Percentiles rank a stretch among this genome's conserved stretches.
phyloP scores from a whole-genome alignment of 2,329 filamentous ascomycete genomes.

The Magnaporthiopsis rhizophila region DNA sequence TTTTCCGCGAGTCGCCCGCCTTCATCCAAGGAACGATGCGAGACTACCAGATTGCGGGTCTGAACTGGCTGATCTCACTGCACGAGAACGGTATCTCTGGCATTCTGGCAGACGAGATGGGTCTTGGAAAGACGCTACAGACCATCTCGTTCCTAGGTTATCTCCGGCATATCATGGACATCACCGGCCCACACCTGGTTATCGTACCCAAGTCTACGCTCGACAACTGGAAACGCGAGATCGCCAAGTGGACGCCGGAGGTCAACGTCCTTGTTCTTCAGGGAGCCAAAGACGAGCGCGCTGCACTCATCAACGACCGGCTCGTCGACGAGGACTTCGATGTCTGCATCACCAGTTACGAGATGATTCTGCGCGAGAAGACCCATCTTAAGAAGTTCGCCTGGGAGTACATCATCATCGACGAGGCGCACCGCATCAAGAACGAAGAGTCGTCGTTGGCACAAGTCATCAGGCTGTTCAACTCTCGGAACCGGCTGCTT shows the following conservation, averaged over 20 bases:
- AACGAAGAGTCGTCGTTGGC: conserved; percentile 97
- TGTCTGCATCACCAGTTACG: conserved; percentile 96
- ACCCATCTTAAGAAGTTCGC: conserved; percentile 92
- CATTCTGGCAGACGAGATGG: conserved; percentile 98
- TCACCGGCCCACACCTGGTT: conserved; percentile 83
- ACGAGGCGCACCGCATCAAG: conserved; percentile 97
- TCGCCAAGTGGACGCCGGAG: conserved; percentile 88
- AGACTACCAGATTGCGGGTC: conserved; percentile 89
- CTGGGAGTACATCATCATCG: conserved; percentile 99
- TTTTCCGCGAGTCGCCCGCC: conserved; percentile 89
- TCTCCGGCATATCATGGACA: conserved; percentile 81
- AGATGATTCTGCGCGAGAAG: conserved; percentile 97
- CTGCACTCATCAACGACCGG: conserved; percentile 79
- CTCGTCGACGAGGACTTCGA: conserved; percentile 95
- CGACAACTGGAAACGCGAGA: conserved; percentile 97
- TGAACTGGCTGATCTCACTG: conserved; percentile 96
- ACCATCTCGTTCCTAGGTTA: conserved; percentile 97
- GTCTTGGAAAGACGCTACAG: conserved; percentile 92
- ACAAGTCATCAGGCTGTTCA: conserved; percentile 93
- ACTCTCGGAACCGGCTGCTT: conserved; percentile 86
- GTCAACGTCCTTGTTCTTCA: conserved; percentile 91
- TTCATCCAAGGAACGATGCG: conserved; percentile 87
- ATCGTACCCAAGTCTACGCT: conserved; percentile 94
- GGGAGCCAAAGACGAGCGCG: conserved; percentile 88
- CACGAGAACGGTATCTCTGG: conserved; percentile 99